phyloP scores from a whole-genome alignment of 768 basidiomycete genomes.

The Collybiopsis confluens region DNA sequence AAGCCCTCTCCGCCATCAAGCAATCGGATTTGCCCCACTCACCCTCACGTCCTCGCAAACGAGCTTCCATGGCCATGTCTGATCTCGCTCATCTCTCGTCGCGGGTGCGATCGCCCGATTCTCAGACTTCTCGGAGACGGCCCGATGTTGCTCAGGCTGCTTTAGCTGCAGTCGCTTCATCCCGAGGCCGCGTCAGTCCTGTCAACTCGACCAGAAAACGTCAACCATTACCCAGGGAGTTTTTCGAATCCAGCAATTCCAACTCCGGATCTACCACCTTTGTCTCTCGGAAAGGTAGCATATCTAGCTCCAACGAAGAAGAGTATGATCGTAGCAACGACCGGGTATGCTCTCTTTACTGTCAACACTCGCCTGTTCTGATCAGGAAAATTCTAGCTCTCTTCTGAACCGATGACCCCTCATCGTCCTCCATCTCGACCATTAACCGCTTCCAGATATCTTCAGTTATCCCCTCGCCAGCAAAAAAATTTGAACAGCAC shows the following conservation, averaged over 20 bases:
- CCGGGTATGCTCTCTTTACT: constrained; percentile 23
- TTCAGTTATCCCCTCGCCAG: constrained; percentile 5
- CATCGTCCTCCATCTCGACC: constrained; percentile 16
- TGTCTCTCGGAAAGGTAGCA: background rate
- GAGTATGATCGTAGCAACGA: constrained; percentile 3
- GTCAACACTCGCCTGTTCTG: constrained; percentile 12
- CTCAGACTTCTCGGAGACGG: constrained; percentile 14
- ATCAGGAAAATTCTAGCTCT: constrained; percentile 17
- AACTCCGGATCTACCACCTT: background rate
- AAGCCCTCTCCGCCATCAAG: constrained; percentile 7
- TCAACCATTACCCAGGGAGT: constrained; percentile 50
- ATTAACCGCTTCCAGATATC: background rate
- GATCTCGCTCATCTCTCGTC: constrained; percentile 15
- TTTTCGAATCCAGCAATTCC: constrained; percentile 23
- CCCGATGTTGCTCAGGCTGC: constrained; percentile 50
- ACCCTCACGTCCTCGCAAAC: constrained; percentile 33
- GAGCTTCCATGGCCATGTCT: constrained; percentile 31
- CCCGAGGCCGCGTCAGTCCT: constrained; percentile 43
- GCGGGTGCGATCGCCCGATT: constrained; percentile 5
- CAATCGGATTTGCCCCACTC: constrained; percentile 1
- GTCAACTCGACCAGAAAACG: constrained; percentile 22
- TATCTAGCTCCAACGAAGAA: background rate
- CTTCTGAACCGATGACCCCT: constrained; percentile 36
- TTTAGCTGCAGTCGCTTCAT: constrained; percentile 55
- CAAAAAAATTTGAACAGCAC: constrained; percentile 3